A percentile compares a stretch with the other conserved stretches of the same genome.
Evolutionary conservation across 2,329 filamentous ascomycete species (phyloP).

Genomic region (Arthrobotrys iridis): DNA sequence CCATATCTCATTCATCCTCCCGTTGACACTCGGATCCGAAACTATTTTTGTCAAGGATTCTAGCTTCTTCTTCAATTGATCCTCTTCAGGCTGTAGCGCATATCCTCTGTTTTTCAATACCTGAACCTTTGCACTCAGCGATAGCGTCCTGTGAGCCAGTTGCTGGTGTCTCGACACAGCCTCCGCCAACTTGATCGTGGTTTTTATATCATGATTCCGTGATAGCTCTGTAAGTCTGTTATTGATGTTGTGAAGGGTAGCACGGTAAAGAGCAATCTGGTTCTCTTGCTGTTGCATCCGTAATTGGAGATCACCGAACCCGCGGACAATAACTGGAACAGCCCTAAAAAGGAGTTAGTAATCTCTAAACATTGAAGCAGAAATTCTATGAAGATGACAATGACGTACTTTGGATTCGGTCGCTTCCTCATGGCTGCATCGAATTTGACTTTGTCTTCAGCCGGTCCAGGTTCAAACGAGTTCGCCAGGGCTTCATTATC

Average conservation of each 20-base stretch:
- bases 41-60: slow-evolving; percentile 74
- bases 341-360: slow-evolving; percentile 51
- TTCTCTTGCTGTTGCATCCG: slow-evolving; percentile 77
- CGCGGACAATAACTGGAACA: slow-evolving; percentile 77
- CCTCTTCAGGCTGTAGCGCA: slow-evolving; percentile 80
- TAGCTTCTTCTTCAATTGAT: slow-evolving; percentile 78
- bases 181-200: slow-evolving; percentile 77
- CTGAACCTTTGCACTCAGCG: slow-evolving; percentile 81
- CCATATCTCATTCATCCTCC: slow-evolving; percentile 85
- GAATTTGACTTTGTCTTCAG: slow-evolving; percentile 81
- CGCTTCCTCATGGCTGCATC: slow-evolving; percentile 84
- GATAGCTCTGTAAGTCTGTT: slow-evolving; percentile 76
- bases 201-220: slow-evolving; percentile 78
- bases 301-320: slow-evolving; percentile 76
- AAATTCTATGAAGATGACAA: not conserved
- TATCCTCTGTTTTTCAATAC: slow-evolving; percentile 83
- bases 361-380: not conserved
- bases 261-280: slow-evolving; percentile 75
- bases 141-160: slow-evolving; percentile 76
- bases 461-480: slow-evolving; percentile 75
- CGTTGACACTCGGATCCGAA: slow-evolving; percentile 77
- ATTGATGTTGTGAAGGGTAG: slow-evolving; percentile 81
- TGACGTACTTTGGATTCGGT: slow-evolving; percentile 74
- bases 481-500: slow-evolving; percentile 70
- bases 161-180: slow-evolving; percentile 77